phyloP scores from a whole-genome alignment of 768 basidiomycete genomes.

The Paxillus ammoniavirescens region DNA sequence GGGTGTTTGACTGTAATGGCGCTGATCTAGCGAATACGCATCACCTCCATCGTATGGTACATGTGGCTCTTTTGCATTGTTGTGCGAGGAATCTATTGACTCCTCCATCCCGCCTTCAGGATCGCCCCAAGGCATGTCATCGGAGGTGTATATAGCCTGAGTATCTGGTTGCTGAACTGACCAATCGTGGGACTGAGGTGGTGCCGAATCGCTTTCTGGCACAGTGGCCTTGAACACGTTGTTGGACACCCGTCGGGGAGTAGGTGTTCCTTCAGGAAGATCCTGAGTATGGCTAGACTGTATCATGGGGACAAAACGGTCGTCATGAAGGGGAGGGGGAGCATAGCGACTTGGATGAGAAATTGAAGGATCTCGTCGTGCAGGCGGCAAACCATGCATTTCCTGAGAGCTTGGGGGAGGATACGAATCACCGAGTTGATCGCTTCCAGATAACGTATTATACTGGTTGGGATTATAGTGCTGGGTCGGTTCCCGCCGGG shows the following conservation, averaged over 20 bases:
- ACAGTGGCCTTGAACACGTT: neutral
- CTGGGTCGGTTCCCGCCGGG: conserved; percentile 1
- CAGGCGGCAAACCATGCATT: neutral
- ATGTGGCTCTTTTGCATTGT: neutral
- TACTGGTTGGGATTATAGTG: neutral
- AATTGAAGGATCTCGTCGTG: neutral
- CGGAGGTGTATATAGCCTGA: conserved; percentile 7
- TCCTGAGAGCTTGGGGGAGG: neutral
- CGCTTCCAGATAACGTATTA: neutral
- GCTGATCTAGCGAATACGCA: neutral
- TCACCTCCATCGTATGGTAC: neutral
- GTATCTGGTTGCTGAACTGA: neutral
- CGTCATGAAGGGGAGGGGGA: neutral
- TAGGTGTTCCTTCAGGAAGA: neutral
- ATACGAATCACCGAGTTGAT: neutral
- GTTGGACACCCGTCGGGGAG: conserved; percentile 1
- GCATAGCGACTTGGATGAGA: neutral
- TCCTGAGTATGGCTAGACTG: neutral
- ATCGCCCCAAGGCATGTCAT: conserved; percentile 16
- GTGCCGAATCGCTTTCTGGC: neutral
- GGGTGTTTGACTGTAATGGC: neutral
- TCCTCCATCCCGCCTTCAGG: conserved; percentile 7
- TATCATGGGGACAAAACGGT: neutral
- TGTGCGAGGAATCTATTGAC: neutral
- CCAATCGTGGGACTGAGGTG: neutral